Base-by-base conservation (phyloP, 2,329 filamentous ascomycete genomes). In the Emmonsia crescens region DNA sequence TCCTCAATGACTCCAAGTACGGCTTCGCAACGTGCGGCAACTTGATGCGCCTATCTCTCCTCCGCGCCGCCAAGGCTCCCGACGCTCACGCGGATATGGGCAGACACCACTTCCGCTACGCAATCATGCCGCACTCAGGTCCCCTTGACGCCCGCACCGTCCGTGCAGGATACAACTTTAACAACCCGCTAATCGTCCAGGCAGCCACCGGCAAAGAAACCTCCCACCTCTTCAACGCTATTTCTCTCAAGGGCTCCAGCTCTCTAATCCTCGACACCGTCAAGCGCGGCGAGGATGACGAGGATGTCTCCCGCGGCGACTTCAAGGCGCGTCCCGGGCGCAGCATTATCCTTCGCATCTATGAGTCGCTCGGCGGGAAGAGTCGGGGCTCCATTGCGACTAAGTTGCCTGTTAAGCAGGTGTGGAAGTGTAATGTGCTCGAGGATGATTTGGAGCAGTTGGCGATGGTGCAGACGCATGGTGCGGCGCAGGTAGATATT, bases 51-150 rank as follows among this genome's bases (percentile, higher is more conserved):
- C 80, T 97, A 10, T 92, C 88, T 16, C 82, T 97, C 24, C 82
- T 96, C 21, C 86, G 93, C 48, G 86, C 91, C 5, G 89, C 93
- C 27, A 97, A 97, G 73, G 92, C 93, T 0, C 93, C 93, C 0
- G 93, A 97, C 73, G 91, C 85, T 5, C 87, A 96, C 69, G 93
- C 93, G 48, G 93, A 97, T 72, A 96, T 97, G 91, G 93, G 91
- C 60, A 82, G 80, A 49, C 93, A 97, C 74, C 82, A 82, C 65
- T 95, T 96, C 68, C 87, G 89, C 64, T 97, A 93, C 83, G 92
- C 90, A 27, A 91, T 97, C 67, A 80, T 96, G 67, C 93, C 93
- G 2, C 93, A 97, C 74, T 73, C 82, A 29, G 92, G 91, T 2
- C 75, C 80, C 1, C 80, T 97, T 4, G 85, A 87, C 54, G 78